Percentiles rank a stretch among this genome's conserved stretches.
These are phyloP conservation scores for Lentinula edodes DNA, from an alignment of 768 basidiomycete genomes.

Conservation along the genomic window DNA sequence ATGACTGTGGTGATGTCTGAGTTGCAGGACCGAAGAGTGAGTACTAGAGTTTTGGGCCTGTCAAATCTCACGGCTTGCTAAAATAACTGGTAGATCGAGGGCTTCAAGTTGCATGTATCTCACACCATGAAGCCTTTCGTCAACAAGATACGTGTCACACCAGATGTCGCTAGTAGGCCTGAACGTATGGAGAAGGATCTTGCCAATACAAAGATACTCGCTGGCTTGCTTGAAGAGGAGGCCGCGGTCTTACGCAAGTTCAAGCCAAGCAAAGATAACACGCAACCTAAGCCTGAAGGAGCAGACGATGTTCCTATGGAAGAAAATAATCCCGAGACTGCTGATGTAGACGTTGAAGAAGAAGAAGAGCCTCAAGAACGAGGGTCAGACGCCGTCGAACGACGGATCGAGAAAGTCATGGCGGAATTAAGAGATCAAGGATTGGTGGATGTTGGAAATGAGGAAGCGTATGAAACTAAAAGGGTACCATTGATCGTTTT, in stretches of 20 bases:
- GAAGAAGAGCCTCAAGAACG: slow-evolving; percentile 51
- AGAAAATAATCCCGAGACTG: slow-evolving; percentile 16
- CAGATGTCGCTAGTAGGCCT: slow-evolving; percentile 75
- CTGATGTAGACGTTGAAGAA: slow-evolving; percentile 25
- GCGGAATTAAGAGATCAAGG: slow-evolving; percentile 65
- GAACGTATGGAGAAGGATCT: slow-evolving; percentile 81
- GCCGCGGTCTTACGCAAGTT: slow-evolving; percentile 45
- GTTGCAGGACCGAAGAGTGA: slow-evolving; percentile 81
- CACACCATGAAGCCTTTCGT: slow-evolving; percentile 76
- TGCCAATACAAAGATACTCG: slow-evolving; percentile 66
- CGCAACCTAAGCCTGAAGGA: slow-evolving; percentile 20
- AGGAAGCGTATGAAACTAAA: slow-evolving; percentile 60
- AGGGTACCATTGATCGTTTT: slow-evolving; percentile 45
- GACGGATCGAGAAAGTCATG: slow-evolving; percentile 73
- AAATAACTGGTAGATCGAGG: slow-evolving; percentile 63
- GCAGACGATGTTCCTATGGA: slow-evolving; percentile 20
- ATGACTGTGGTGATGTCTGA: slow-evolving; percentile 68
- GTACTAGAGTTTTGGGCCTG: slow-evolving; percentile 6
- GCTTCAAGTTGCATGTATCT: slow-evolving; percentile 88
- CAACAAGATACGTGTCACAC: slow-evolving; percentile 73
- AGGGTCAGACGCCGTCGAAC: slow-evolving; percentile 77
- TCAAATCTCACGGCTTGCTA: background rate
- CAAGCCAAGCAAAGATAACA: slow-evolving; percentile 18
- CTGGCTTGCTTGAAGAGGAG: slow-evolving; percentile 71
- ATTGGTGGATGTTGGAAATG: slow-evolving; percentile 52